Base-by-base conservation (phyloP, 176 grass and related monocot genomes). In the Pharus latifolius region DNA sequence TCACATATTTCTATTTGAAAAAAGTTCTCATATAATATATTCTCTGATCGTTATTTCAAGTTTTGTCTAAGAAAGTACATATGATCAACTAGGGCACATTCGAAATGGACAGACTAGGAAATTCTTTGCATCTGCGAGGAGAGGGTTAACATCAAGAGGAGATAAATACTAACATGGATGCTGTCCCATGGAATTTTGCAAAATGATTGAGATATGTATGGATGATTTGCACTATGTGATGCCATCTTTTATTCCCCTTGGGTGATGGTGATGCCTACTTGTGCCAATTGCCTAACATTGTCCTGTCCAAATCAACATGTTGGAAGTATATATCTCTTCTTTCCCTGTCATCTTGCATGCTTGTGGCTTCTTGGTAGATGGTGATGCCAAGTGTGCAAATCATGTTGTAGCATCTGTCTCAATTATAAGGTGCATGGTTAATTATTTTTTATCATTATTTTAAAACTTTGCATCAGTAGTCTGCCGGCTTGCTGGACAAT, bases 101-200 rank as follows among this genome's bases (percentile, higher is more conserved):
- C n/a, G 82, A 79, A 41, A 74, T 18, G 17, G 82, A 84, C 82
- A 45, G 54, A 79, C 60, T 67, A 35, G 17, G 35, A 51, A 28
- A 45, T 52, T 60, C 82, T 13, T 2, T 78, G 82, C 60, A 73
- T 26, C 67, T 69, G 40, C 56, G 60, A n/a, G n/a, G n/a, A n/a
- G n/a, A n/a, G n/a, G n/a, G 49, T 50, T 65, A 62, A 51, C 19
- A 35, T 18, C 15, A 32, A 25, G 38, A 24, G 73, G 37, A 67
- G 74, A 84, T 78, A 73, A n/a, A 60, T 84, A 48, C 25, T 67
- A 60, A 66, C 25, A 67, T 84, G 51, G 74, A 78, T 19, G 31
- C 22, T 84, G 74, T 78, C 67, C 74, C 67, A 24, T 59, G 33
- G 44, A 16, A 32, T 75, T 33, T 63, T 38, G 44, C 72, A 63